Conservation (phyloP, 164 flowering plant species). For the Vitis cinerea region DNA sequence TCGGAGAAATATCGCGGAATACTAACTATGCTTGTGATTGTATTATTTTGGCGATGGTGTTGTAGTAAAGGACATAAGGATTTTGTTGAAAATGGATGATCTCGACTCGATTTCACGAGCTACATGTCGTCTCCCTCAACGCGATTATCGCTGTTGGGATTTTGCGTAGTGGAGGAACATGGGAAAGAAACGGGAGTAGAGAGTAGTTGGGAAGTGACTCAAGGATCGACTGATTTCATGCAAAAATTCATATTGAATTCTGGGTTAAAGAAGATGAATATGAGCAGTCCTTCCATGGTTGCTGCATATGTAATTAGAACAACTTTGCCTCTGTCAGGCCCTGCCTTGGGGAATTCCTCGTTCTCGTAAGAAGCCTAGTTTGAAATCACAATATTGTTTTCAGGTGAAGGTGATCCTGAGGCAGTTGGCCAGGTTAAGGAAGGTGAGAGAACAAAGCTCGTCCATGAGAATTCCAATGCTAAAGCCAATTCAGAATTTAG, state of each 20-base stretch:
- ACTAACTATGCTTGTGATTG: conserved; percentile 8
- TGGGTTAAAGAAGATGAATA: conserved; percentile 26
- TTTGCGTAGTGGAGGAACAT: conserved; percentile 43
- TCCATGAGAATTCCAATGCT: conserved; percentile 32
- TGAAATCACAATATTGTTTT: conserved; percentile 56
- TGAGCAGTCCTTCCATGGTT: conserved; percentile 8
- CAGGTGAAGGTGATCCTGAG: conserved; percentile 16
- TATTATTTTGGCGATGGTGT: conserved; percentile 30
- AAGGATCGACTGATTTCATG: conserved; percentile 72
- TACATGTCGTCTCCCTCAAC: conserved; percentile 40
- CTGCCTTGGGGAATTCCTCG: conserved; percentile 53
- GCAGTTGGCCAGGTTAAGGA: conserved; percentile 20
- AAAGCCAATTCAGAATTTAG: conserved; percentile 33
- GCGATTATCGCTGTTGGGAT: conserved; percentile 38
- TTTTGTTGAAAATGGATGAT: conserved; percentile 67
- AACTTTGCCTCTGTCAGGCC: conserved; percentile 85
- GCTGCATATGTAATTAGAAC: conserved; percentile 43
- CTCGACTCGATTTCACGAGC: conserved; percentile 65
- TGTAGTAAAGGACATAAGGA: neutral
- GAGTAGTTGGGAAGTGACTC: conserved; percentile 70
- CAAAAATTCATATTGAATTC: conserved; percentile 69
- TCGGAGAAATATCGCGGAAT: conserved; percentile 6
- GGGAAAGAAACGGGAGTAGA: conserved; percentile 43
- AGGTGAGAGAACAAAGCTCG: conserved; percentile 63
- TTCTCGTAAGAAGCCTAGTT: conserved; percentile 96